Conservation (phyloP, 2,329 filamentous ascomycete species). For the Botrytis tulipae region DNA sequence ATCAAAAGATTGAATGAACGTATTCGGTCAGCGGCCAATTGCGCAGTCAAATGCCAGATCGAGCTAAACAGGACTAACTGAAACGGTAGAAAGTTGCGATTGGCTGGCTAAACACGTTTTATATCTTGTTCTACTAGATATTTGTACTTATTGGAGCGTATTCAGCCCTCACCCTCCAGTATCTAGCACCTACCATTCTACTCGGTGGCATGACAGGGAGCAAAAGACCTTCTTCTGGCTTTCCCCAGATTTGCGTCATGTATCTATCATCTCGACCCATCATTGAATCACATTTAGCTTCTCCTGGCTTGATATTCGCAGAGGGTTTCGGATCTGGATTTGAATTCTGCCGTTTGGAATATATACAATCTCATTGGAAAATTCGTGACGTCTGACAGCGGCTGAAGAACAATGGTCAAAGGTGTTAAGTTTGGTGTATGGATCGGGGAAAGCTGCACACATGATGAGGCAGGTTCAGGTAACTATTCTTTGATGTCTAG, state of each 20-base stretch:
- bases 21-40: neutral
- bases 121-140: neutral
- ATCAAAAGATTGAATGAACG: neutral
- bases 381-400: neutral
- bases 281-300: too few relatives aligned
- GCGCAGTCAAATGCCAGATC: too few relatives aligned
- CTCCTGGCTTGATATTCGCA: neutral
- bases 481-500: neutral
- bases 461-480: neutral
- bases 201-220: neutral
- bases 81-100: neutral
- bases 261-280: neutral
- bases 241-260: neutral
- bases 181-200: neutral
- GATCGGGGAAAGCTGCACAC: too few relatives aligned
- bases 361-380: neutral
- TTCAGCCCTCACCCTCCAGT: neutral
- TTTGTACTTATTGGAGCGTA: neutral
- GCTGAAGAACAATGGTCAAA: neutral
- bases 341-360: neutral
- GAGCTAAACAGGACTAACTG: neutral
- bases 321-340: neutral
- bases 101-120: conserved; percentile 7
- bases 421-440: neutral
- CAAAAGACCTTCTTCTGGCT: neutral